Evolutionary conservation across 2,329 filamentous ascomycete genomes (phyloP).

Genomic region (Trichoderma atroviride): DNA sequence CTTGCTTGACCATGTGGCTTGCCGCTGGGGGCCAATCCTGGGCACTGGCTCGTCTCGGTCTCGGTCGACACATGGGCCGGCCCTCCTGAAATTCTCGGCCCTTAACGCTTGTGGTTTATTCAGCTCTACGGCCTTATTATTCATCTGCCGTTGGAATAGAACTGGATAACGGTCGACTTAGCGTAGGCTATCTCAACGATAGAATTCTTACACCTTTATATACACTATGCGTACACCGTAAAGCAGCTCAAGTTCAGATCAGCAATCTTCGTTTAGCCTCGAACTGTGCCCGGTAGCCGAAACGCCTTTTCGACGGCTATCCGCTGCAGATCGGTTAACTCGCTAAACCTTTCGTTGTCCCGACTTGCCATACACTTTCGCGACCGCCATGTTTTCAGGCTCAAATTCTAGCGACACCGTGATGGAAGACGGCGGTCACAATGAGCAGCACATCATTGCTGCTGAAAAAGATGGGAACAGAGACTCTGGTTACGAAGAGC

Average conservation of each 20-base stretch:
- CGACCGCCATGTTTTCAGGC: background rate
- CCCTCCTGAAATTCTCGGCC: slow-evolving; percentile 9
- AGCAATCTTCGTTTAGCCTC: background rate
- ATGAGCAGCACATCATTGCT: background rate
- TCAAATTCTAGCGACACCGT: slow-evolving; percentile 20
- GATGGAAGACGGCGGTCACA: background rate
- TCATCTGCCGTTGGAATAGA: background rate
- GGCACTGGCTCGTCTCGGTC: slow-evolving; percentile 6
- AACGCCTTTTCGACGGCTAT: background rate
- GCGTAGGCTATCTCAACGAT: background rate
- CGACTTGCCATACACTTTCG: background rate
- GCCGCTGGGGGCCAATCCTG: slow-evolving; percentile 1
- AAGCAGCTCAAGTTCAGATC: background rate
- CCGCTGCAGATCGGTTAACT: background rate
- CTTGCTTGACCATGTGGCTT: background rate
- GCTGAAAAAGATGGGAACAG: slow-evolving; percentile 8
- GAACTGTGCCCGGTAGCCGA: background rate
- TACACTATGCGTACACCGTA: background rate
- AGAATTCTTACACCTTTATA: background rate
- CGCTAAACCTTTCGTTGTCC: background rate
- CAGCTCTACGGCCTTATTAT: background rate
- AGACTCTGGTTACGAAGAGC: background rate
- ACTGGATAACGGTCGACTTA: background rate
- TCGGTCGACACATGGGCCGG: slow-evolving; percentile 19
- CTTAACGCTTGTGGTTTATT: background rate